A percentile compares a stretch with the other conserved stretches of the same genome.
Evolutionary conservation across 2,329 filamentous ascomycete species (phyloP).

Genomic region (Cladosporium halotolerans): DNA sequence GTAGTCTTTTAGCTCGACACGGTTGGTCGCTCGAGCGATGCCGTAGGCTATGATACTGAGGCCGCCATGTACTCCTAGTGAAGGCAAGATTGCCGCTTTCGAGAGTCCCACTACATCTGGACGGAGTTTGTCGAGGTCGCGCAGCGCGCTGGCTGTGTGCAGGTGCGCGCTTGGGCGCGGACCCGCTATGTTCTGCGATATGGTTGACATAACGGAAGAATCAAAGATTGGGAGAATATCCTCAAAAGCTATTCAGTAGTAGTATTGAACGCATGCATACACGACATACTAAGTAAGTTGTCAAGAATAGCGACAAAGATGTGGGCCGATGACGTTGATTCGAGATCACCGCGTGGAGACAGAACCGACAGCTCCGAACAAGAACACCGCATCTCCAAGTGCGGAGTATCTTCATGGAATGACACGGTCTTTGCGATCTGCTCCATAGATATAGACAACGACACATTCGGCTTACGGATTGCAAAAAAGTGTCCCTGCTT

Average conservation of each 20-base stretch:
- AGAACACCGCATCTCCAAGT: background rate
- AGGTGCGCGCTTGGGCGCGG: background rate
- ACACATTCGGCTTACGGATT: too few relatives aligned
- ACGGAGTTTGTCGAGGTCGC: conserved; percentile 21
- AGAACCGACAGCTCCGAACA: background rate
- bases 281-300: too few relatives aligned
- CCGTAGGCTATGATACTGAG: conserved; percentile 49
- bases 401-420: too few relatives aligned
- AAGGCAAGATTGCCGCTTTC: conserved; percentile 49
- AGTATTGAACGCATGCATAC: too few relatives aligned
- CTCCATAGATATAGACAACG: too few relatives aligned
- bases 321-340: background rate
- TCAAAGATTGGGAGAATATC: background rate
- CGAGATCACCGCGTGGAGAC: background rate
- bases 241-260: background rate
- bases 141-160: background rate
- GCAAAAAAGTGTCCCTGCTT: too few relatives aligned
- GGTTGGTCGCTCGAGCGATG: conserved; percentile 46
- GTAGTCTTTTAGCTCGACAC: conserved; percentile 57
- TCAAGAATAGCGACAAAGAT: background rate
- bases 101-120: conserved; percentile 41
- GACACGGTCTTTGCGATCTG: too few relatives aligned
- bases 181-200: background rate
- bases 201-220: background rate
- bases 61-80: conserved; percentile 48